Base-by-base conservation (phyloP, 495 filamentous ascomycete species). In the Annulohypoxylon bovei region DNA sequence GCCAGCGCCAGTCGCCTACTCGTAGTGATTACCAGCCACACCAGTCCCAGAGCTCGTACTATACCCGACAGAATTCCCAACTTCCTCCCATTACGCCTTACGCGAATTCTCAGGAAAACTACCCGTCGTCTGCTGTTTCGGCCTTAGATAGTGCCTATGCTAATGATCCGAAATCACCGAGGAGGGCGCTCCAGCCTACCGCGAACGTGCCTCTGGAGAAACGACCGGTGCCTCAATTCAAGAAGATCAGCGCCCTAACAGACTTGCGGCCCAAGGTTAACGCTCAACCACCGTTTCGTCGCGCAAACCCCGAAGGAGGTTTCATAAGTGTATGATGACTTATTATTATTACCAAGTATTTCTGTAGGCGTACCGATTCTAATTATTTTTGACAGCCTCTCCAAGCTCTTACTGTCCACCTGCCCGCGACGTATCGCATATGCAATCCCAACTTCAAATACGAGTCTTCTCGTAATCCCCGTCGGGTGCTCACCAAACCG, bases 361-460 rank as follows among this genome's bases (percentile, higher is more conserved):
- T 18, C 11, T 35, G 18, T 39, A 4, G 40, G 28, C 14, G 46
- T 39, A 53, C 18, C 11, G 44, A 62, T 64, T 68, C 58, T 71
- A 64, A 65, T 54, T 35, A 63, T 57, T 58, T 42, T 49, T 39
- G 25, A n/a, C 76, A 98, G 94, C 96, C 96, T 53, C 86, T 99
- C 55, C 94, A 98, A 92, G 94, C 96, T 18, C 85, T 99, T 63
- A 99, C 96, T 9, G 90, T 91, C 22, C 93, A 98, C 74, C 87
- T 99, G 5, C 94, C 96, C 4, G 87, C 95, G 9, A 98, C 96
- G 1, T 99, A 99, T 79, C 90, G 95, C 58, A 98, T 99, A 79
- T 99, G 96, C 83, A 99, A 99, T 74, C 95, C 96, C 0, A 88
- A 85, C 61, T 99, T 99, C 85, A 97, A 98, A 84, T 99, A 99